These are phyloP conservation scores for Suhomyces ambrosiae DNA, from an alignment of 1,139 yeast genomes.

Conservation along the genomic window DNA sequence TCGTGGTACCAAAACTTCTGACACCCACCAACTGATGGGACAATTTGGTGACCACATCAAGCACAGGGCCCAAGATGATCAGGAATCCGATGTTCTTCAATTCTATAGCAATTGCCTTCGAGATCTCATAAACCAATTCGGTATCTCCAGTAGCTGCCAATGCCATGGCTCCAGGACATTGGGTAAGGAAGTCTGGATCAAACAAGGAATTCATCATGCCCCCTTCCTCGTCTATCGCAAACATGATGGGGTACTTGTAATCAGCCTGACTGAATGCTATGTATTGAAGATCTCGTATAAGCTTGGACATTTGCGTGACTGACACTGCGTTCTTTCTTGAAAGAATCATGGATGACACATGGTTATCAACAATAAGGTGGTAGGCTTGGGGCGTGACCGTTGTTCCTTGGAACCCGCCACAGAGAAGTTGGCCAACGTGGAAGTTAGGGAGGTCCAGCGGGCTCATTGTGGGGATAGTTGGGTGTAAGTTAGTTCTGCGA, in stretches of 20 bases:
- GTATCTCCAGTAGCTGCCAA: conserved; percentile 58
- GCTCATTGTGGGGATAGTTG: conserved; percentile 8
- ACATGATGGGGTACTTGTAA: conserved; percentile 54
- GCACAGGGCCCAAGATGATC: conserved; percentile 63
- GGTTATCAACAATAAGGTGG: conserved; percentile 55
- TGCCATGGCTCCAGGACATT: conserved; percentile 70
- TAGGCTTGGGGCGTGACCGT: conserved; percentile 59
- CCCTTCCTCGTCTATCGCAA: conserved; percentile 43
- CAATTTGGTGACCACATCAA: conserved; percentile 62
- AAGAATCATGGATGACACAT: conserved; percentile 59
- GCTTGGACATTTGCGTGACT: conserved; percentile 52
- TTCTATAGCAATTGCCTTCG: conserved; percentile 58
- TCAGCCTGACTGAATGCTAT: conserved; percentile 55
- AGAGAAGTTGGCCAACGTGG: conserved; percentile 55
- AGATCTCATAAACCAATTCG: conserved; percentile 53
- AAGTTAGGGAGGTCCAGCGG: conserved; percentile 11
- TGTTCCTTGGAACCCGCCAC: conserved; percentile 66
- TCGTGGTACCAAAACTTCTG: conserved; percentile 62
- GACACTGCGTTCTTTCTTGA: conserved; percentile 55
- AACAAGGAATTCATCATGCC: conserved; percentile 57
- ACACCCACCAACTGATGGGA: conserved; percentile 63
- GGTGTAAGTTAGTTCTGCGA: no score
- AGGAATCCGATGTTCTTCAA: conserved; percentile 57
- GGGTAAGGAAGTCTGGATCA: conserved; percentile 55
- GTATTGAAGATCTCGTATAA: conserved; percentile 56